These are phyloP conservation scores for Musa beccarii DNA, from an alignment of 176 grass and related monocot species.

Conservation along the genomic window DNA sequence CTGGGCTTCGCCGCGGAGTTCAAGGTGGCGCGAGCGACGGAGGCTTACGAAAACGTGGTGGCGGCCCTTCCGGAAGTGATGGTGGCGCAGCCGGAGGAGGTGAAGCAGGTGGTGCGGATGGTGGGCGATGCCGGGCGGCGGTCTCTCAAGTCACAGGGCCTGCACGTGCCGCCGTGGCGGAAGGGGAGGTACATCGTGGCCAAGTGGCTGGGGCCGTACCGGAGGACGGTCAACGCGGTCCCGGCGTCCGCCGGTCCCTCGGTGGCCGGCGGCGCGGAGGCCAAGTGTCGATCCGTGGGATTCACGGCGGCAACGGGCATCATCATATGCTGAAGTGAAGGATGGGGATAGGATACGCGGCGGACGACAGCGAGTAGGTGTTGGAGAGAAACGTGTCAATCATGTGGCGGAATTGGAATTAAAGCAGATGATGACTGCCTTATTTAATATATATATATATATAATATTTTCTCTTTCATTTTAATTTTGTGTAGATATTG, in stretches of 20 bases:
- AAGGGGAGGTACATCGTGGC: constrained; percentile 42
- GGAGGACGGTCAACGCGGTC: constrained; percentile 31
- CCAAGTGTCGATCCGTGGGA: constrained; percentile 26
- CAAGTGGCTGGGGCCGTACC: constrained; percentile 60
- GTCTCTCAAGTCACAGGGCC: constrained; percentile 36
- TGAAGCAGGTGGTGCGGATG: constrained; percentile 24
- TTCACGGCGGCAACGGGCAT: not conserved
- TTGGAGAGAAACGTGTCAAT: not conserved
- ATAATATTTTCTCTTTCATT: too few species aligned
- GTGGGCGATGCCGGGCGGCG: constrained; percentile 27
- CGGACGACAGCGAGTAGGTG: not conserved
- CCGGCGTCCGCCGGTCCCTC: constrained; percentile 4
- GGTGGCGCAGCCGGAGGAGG: constrained; percentile 25
- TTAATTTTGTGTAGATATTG: too few species aligned
- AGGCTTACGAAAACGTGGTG: constrained; percentile 11
- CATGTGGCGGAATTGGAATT: too few species aligned
- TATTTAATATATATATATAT: too few species aligned
- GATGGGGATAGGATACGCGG: not conserved
- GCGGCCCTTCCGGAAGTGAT: constrained; percentile 29
- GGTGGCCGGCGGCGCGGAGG: not conserved
- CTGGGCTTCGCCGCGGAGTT: constrained; percentile 29
- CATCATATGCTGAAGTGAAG: not conserved
- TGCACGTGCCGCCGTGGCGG: constrained; percentile 60
- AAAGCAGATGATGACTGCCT: too few species aligned
- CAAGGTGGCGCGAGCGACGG: constrained; percentile 28